Evolutionary conservation across 768 basidiomycete species (phyloP).

Genomic region (Pisolithus orientalis): DNA sequence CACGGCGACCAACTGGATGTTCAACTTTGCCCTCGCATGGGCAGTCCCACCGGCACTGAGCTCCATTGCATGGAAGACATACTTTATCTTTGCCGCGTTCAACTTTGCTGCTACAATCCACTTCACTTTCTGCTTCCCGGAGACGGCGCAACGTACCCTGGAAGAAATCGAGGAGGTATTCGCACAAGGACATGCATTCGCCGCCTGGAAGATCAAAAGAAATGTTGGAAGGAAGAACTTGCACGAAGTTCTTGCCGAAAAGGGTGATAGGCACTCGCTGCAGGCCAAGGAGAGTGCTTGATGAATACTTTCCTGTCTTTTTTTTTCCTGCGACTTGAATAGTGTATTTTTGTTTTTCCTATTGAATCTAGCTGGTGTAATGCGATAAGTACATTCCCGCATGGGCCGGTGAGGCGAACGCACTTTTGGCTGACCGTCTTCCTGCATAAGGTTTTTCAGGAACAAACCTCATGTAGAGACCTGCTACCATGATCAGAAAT

Average conservation of each 20-base stretch:
- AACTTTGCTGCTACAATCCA: constrained; percentile 69
- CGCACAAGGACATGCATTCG: constrained; percentile 57
- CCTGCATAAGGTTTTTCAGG: too few species aligned
- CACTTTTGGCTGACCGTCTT: too few species aligned
- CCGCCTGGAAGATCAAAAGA: constrained; percentile 63
- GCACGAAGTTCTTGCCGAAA: constrained; percentile 35
- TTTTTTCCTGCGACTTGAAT: not conserved
- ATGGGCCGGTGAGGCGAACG: too few species aligned
- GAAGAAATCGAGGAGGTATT: constrained; percentile 82
- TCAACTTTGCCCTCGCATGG: constrained; percentile 71
- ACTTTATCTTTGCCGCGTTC: constrained; percentile 75
- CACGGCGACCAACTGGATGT: constrained; percentile 48
- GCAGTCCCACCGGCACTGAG: constrained; percentile 68
- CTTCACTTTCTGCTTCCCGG: constrained; percentile 75
- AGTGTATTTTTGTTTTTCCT: not conserved
- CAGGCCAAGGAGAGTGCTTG: not conserved
- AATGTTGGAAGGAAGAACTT: constrained; percentile 59
- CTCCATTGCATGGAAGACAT: constrained; percentile 66
- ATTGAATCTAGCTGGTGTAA: not conserved
- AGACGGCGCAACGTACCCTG: constrained; percentile 64
- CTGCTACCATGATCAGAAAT: too few species aligned
- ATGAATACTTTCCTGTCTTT: not conserved
- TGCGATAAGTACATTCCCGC: not conserved
- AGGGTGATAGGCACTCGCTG: not conserved
- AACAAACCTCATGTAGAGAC: too few species aligned